Conservation (phyloP, 164 flowering plant species). For the Warburgia ugandensis region DNA sequence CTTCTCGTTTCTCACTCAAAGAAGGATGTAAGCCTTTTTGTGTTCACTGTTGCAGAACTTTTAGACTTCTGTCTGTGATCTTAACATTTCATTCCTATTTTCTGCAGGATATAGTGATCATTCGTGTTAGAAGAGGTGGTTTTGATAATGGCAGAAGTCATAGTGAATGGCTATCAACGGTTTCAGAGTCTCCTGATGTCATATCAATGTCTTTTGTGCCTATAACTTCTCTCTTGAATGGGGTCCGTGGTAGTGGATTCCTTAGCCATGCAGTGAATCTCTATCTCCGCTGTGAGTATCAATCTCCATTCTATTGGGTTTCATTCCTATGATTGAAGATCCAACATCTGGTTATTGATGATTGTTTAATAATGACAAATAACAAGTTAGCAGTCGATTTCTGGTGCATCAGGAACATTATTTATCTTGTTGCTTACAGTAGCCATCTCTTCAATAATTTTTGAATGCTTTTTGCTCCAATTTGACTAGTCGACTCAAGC, state of each 20-base stretch:
- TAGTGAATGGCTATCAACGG: constrained; percentile 70
- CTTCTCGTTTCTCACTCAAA: constrained; percentile 35
- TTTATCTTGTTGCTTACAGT: too few species aligned
- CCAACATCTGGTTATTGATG: too few species aligned
- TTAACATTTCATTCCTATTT: not conserved
- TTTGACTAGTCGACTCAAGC: too few species aligned
- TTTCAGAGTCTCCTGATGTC: constrained; percentile 76
- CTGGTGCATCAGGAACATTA: too few species aligned
- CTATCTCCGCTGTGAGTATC: constrained; percentile 77
- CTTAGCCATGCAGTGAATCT: constrained; percentile 81
- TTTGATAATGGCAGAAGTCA: constrained; percentile 56
- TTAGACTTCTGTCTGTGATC: not conserved
- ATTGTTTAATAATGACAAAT: too few species aligned
- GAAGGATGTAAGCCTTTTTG: constrained; percentile 46
- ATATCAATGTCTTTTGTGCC: constrained; percentile 93
- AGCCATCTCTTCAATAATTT: too few species aligned
- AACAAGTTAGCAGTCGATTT: too few species aligned
- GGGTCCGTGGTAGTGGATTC: constrained; percentile 74
- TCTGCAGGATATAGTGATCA: constrained; percentile 49
- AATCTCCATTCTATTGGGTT: not conserved
- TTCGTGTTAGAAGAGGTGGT: constrained; percentile 69
- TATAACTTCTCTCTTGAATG: constrained; percentile 65
- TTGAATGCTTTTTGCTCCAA: too few species aligned
- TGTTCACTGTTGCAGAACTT: not conserved
- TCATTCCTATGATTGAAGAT: not conserved